Evolutionary conservation across 2,329 filamentous ascomycete species (phyloP).

Genomic region (Apiospora rasikravindrae): DNA sequence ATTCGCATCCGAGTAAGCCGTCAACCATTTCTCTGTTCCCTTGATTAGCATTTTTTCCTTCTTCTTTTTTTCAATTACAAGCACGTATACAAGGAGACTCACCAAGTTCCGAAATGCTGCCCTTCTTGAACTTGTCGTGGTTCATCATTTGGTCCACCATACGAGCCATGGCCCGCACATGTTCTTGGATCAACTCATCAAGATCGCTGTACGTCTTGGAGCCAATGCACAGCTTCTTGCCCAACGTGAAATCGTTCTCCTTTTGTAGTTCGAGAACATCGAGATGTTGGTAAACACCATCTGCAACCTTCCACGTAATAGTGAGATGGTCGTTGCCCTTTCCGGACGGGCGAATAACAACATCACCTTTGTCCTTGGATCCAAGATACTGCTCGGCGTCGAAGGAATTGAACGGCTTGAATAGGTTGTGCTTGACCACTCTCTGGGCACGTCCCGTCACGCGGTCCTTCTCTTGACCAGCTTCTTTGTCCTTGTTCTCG

Average conservation of each 20-base stretch:
- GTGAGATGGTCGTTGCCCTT: constrained; percentile 95
- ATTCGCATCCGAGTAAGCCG: constrained; percentile 95
- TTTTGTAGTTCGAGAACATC: constrained; percentile 97
- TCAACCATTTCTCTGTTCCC: constrained; percentile 84
- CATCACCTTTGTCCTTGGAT: constrained; percentile 83
- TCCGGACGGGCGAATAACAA: constrained; percentile 93
- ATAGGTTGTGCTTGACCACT: constrained; percentile 97
- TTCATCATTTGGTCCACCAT: constrained; percentile 97
- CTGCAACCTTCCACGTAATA: constrained; percentile 97
- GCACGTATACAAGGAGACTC: constrained; percentile 47
- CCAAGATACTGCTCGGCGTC: constrained; percentile 95
- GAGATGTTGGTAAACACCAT: constrained; percentile 96
- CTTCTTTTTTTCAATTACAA: too few species aligned
- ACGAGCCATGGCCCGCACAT: constrained; percentile 96
- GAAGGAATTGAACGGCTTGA: constrained; percentile 88
- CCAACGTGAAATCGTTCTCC: constrained; percentile 94
- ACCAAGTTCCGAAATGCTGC: constrained; percentile 83
- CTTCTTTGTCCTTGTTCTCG: constrained; percentile 82
- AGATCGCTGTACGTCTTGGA: constrained; percentile 93
- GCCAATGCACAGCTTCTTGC: constrained; percentile 81
- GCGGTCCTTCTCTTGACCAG: constrained; percentile 84
- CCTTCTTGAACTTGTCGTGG: constrained; percentile 90
- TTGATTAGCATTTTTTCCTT: neutral
- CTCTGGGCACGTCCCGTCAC: constrained; percentile 84
- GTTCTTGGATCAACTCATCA: constrained; percentile 95